These are phyloP conservation scores for Saccharomycopsis synnaedendra DNA, from an alignment of 805 yeast species.

Conservation along the genomic window DNA sequence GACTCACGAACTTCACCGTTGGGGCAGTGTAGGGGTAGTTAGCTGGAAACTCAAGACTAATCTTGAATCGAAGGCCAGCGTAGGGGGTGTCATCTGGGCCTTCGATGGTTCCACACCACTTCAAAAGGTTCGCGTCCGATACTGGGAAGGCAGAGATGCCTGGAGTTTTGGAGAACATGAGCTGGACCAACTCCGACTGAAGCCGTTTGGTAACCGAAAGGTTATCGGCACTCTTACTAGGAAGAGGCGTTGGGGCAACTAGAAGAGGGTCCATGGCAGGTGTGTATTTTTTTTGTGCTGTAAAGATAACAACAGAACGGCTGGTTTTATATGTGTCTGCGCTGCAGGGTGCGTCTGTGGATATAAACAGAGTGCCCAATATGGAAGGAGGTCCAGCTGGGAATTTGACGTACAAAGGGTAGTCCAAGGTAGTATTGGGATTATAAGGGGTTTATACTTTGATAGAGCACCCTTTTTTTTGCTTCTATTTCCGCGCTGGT, in stretches of 20 bases:
- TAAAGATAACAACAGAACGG: background rate
- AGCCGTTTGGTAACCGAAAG: slow-evolving; percentile 39
- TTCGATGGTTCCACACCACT: slow-evolving; percentile 47
- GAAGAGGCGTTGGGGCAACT: background rate
- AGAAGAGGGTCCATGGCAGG: background rate
- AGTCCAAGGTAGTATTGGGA: too few species aligned
- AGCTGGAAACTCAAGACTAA: slow-evolving; percentile 38
- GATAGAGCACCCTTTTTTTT: too few species aligned
- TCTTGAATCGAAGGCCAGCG: slow-evolving; percentile 39
- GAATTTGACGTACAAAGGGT: too few species aligned
- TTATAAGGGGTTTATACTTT: too few species aligned
- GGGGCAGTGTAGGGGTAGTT: slow-evolving; percentile 54
- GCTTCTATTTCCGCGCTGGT: too few species aligned
- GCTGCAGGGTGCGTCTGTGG: too few species aligned
- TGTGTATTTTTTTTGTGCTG: background rate
- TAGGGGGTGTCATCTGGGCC: slow-evolving; percentile 51
- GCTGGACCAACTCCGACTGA: slow-evolving; percentile 40
- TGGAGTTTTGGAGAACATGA: slow-evolving; percentile 37
- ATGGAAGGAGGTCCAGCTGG: too few species aligned
- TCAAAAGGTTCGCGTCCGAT: slow-evolving; percentile 37
- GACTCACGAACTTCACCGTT: slow-evolving; percentile 40
- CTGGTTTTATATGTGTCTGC: background rate
- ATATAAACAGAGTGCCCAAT: too few species aligned
- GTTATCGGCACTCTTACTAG: slow-evolving; percentile 21
- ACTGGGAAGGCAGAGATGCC: slow-evolving; percentile 47